A percentile compares a stretch with the other conserved stretches of the same genome.
These are phyloP conservation scores for Phytophthora sansomeana DNA, from an alignment of 352 stramenopile species.

Conservation along the genomic window DNA sequence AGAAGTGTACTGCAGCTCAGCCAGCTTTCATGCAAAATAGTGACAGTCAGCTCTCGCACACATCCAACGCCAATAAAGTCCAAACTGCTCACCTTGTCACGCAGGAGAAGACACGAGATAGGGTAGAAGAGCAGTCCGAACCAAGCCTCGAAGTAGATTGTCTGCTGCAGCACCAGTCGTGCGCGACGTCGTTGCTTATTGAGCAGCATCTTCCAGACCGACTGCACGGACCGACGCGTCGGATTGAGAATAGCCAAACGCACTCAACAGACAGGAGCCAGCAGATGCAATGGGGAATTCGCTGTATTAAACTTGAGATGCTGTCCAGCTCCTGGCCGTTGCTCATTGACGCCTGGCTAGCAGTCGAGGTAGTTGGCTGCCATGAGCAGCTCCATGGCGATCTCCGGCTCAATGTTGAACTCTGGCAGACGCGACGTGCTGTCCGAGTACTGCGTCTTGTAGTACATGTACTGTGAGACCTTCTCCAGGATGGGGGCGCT, in stretches of 20 bases:
- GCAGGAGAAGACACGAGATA: constrained; percentile 60
- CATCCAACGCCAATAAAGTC: constrained; percentile 1
- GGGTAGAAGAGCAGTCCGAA: constrained; percentile 71
- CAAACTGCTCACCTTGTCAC: constrained; percentile 57
- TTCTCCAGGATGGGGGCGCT: constrained; percentile 97
- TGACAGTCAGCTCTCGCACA: constrained; percentile 7
- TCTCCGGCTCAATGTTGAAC: constrained; percentile 98
- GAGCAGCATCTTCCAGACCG: constrained; percentile 33
- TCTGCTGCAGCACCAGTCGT: constrained; percentile 63
- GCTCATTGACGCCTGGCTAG: constrained; percentile 4
- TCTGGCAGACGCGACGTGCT: constrained; percentile 95
- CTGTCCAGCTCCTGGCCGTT: not conserved
- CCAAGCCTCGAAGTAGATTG: constrained; percentile 63
- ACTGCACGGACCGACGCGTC: constrained; percentile 22
- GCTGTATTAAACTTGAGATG: constrained; percentile 36
- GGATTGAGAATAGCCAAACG: constrained; percentile 24
- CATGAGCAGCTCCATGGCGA: constrained; percentile 98
- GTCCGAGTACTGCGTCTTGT: constrained; percentile 97
- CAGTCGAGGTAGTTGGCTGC: constrained; percentile 97
- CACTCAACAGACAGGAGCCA: not conserved
- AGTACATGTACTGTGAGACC: constrained; percentile 99
- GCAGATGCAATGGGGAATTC: constrained; percentile 15
- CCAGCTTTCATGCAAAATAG: constrained; percentile 35
- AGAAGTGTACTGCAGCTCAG: constrained; percentile 47
- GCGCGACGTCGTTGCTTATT: constrained; percentile 46